Conservation (phyloP, 2,329 filamentous ascomycete species). For the Ophiostoma triangulosporum region DNA sequence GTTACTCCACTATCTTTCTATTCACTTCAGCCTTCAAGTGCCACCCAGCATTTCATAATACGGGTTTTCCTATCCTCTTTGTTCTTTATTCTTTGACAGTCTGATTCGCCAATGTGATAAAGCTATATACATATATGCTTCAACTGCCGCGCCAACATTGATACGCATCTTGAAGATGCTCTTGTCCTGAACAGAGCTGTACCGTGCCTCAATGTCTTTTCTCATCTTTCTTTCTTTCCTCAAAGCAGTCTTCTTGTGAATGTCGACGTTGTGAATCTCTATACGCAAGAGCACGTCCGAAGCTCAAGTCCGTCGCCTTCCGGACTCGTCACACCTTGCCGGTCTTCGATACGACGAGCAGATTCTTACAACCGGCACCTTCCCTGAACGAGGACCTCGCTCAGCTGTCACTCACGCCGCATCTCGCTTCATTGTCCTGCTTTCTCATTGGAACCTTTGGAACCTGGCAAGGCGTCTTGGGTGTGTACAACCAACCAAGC, state of each 20-base stretch:
- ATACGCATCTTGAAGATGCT: background rate
- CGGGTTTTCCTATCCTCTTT: too few species aligned
- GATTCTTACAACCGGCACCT: background rate
- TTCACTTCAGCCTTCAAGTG: too few species aligned
- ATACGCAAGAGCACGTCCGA: background rate
- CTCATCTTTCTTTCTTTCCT: background rate
- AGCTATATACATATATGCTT: too few species aligned
- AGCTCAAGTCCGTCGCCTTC: background rate
- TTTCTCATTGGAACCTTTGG: constrained; percentile 5
- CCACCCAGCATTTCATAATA: too few species aligned
- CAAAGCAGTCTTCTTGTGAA: background rate
- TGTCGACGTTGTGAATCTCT: background rate
- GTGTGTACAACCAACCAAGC: constrained; percentile 9
- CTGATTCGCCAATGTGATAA: background rate
- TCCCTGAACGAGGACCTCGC: background rate
- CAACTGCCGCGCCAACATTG: too few species aligned
- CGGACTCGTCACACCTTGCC: background rate
- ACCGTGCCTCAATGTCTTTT: background rate
- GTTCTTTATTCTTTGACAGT: background rate
- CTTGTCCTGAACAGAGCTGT: background rate
- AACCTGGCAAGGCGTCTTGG: constrained; percentile 7
- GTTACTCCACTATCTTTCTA: background rate
- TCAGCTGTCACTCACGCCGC: constrained; percentile 10
- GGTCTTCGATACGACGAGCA: background rate
- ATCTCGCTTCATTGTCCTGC: constrained; percentile 9